Base-by-base conservation (phyloP, 768 basidiomycete species). In the Termitomyces sp. region DNA sequence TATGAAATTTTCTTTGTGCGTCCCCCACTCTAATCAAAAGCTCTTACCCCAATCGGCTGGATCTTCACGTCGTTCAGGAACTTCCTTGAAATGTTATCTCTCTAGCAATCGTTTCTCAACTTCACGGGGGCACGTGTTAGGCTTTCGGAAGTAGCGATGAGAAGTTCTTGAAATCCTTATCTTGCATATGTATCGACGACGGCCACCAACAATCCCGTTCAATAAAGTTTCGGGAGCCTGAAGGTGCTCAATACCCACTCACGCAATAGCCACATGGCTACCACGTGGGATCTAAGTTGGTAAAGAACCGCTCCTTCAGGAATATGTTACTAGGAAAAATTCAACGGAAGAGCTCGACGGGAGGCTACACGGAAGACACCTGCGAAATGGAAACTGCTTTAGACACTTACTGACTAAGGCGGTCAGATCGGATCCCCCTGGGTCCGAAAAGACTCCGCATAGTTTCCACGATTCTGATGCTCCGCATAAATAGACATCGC, bases 361-460 rank as follows among this genome's bases (percentile, higher is more conserved):
- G 56, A 60, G 51, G 48, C 46, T 55, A 59, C 42, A n/a, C 44
- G 57, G 45, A 59, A 59, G 20, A 49, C 28, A 28, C 54, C 48
- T 62, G 65, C 35, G 46, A 44, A 58, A 57, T 58, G 58, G 51
- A 56, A 57, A 54, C 60, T 56, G 51, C 39, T 55, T 62, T 61
- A 50, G 52, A 61, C 56, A 64, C 63, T 61, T 63, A 56, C 28
- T 70, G 65, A 72, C 71, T 68, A 69, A 70, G 66, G 69, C 75
- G 76, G 75, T 52, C 33, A 76, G 75, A 77, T 77, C 71, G 55
- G 48, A 35, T 55, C 68, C 72, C 72, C 68, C 66, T 72, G 72
- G 65, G n/a, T 70, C 77, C 76, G 75, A 75, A 75, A 76, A 73
- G 74, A 73, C 69, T 67, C 74, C 74, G 74, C 64, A 61, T 65